These are phyloP conservation scores for Microstegium vimineum DNA, from an alignment of 176 grass and related monocot species.

Conservation along the genomic window DNA sequence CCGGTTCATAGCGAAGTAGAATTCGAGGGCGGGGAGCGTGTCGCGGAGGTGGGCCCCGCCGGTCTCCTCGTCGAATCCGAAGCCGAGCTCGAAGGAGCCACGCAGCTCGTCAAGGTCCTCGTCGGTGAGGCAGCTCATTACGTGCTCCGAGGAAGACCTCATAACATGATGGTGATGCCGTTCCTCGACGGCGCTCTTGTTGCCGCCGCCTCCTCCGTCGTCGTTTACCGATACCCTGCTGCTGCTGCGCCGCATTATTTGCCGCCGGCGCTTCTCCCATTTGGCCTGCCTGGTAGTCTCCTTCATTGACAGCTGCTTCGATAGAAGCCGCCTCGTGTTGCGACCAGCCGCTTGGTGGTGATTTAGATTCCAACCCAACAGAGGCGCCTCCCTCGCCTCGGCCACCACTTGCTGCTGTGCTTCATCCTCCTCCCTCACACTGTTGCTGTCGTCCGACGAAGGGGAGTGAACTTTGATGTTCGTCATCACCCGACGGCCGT, in stretches of 20 bases:
- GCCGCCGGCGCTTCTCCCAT: conserved; percentile 39
- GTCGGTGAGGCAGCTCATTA: conserved; percentile 29
- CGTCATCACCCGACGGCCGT: background rate
- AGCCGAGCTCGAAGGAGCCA: conserved; percentile 45
- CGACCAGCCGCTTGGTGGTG: background rate
- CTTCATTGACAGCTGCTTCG: conserved; percentile 51
- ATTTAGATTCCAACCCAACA: background rate
- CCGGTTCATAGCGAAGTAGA: conserved; percentile 46
- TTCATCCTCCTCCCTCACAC: background rate
- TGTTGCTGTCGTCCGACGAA: background rate
- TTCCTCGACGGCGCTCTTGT: background rate
- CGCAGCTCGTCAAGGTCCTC: conserved; percentile 49
- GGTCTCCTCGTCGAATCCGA: conserved; percentile 44
- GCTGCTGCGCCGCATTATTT: conserved; percentile 12
- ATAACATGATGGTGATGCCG: background rate
- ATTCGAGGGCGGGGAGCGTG: conserved; percentile 44
- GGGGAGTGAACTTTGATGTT: background rate
- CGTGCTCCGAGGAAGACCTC: background rate
- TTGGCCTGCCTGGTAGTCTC: conserved; percentile 41
- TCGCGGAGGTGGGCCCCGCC: conserved; percentile 25
- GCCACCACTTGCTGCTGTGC: background rate
- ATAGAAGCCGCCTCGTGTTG: conserved; percentile 24
- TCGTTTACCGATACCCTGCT: background rate
- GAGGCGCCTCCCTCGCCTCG: background rate
- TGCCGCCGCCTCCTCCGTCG: background rate